Base-by-base conservation (phyloP, 1,139 yeast species). In the Geotrichum reessii region DNA sequence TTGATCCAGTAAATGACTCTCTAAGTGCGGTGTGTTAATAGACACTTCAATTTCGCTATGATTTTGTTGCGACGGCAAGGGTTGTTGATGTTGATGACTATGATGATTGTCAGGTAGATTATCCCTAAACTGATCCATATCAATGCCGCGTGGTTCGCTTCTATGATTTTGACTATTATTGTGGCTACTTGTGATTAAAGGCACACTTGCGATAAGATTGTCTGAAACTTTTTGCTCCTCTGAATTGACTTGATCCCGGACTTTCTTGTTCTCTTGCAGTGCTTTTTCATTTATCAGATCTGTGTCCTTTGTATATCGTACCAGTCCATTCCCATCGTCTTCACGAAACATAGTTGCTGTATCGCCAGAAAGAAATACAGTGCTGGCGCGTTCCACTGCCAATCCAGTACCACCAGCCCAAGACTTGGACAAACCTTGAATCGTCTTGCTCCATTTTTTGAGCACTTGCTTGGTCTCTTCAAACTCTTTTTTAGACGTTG, bases 321-420 rank as follows among this genome's bases (percentile, higher is more conserved):
- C 51, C 9, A 57, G 37, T 17, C 51, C 58, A 47, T 46, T 44
- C n/a, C 21, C 33, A 7, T 42, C 50, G 19, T 46, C 48, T 28
- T 49, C 51, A 12, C 52, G 49, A 46, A 57, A 57, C 54, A 50
- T n/a, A 3, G 40, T 52, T 19, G 40, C 52, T 8, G 52, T 27
- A 28, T 57, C 57, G 8, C 59, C 59, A 21, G 59, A 57, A 5
- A 71, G 67, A 50, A 72, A 71, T 6, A 73, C 67, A 1, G 73
- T 63, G 52, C 72, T 75, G 66, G 73, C 68, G 11, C 74, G 63
- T 55, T 71, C 64, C 0, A 68, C 67, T 0, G 75, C 75, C 22
- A 73, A 61, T 8, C 75, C 74, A 8, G 74, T 67, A 22, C 76
- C 76, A 56, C 73, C 75, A 50, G 70, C 74, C 76, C 72, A 69